These are phyloP conservation scores for Chaetomium fimeti DNA, from an alignment of 495 filamentous ascomycete species.

Conservation along the genomic window DNA sequence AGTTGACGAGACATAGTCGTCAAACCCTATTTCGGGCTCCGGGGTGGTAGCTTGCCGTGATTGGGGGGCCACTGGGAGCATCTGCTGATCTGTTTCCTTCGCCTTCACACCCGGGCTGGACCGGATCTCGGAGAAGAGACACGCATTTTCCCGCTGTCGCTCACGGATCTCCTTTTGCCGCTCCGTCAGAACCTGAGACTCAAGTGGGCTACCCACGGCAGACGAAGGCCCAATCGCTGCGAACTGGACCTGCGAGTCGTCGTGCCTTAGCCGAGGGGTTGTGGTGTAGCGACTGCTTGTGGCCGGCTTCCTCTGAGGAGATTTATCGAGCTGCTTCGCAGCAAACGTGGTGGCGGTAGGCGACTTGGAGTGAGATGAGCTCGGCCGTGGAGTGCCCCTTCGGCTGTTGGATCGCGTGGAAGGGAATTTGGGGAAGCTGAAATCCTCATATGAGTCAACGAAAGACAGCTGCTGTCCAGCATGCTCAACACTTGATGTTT, in stretches of 20 bases:
- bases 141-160: constrained; percentile 63
- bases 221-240: constrained; percentile 62
- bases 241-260: constrained; percentile 78
- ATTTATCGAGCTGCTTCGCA: constrained; percentile 32
- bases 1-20: constrained; percentile 74
- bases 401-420: constrained; percentile 26
- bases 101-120: constrained; percentile 54
- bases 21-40: constrained; percentile 41
- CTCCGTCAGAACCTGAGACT: constrained; percentile 70
- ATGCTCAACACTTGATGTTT: constrained; percentile 33
- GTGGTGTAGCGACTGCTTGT: constrained; percentile 24
- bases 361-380: constrained; percentile 31
- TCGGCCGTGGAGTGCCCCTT: constrained; percentile 27
- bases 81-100: constrained; percentile 13
- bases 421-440: constrained; percentile 28
- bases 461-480: constrained; percentile 41
- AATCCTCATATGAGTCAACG: constrained; percentile 54
- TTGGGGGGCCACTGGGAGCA: not conserved
- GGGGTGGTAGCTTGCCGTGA: constrained; percentile 41
- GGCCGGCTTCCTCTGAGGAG: constrained; percentile 30
- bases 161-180: constrained; percentile 70
- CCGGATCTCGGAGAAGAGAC: constrained; percentile 67
- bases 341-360: constrained; percentile 34
- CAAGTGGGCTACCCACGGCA: constrained; percentile 37
- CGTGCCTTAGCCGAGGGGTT: constrained; percentile 57